Base-by-base conservation (phyloP, 2,329 filamentous ascomycete genomes). In the Aspergillus sp. region DNA sequence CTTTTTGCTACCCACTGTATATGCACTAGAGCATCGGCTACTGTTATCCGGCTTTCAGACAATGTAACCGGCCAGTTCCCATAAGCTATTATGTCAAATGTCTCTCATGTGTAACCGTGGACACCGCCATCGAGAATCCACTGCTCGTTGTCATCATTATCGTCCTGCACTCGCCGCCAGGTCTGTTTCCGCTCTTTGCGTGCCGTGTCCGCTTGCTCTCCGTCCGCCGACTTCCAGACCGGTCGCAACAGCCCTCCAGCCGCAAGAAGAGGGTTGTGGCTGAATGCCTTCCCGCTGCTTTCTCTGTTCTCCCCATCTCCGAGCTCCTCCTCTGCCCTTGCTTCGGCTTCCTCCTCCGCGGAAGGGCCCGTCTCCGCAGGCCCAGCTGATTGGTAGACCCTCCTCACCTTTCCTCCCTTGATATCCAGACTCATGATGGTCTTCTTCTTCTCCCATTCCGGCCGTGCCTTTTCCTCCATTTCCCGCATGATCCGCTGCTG, bases 381-480 rank as follows among this genome's bases (percentile, higher is more conserved):
- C 63, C 71, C 71, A 61, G 78, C 75, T 70, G 62, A 74, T 66
- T 73, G 66, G 71, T 62, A 78, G 58, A 61, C 76, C 61, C 85
- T 86, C 4, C 95, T 87, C 2, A 96, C 87, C 68, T 89, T 92
- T 17, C 89, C 89, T 0, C 89, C 89, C 8, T 88, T 87, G 0
- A 97, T 79, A 72, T 97, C 92, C 62, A 97, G 90, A 70, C 90
- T 94, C 66, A 96, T 85, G 1, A 97, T 89, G 62, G 95, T 89
- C 68, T 85, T 87, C 60, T 91, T 85, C 83, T 94, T 96, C 79
- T 97, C 93, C 76, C 92, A 97, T 63, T 96, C 93, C 0, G 92
- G 92, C 55, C 85, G 82, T 4, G 90, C 88, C 67, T 90, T 90
- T 88, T 92, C 96, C 70, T 96, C 91, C 82, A 95, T 88, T 76